Base-by-base conservation (phyloP, 2,329 filamentous ascomycete species). In the Tolypocladium album region DNA sequence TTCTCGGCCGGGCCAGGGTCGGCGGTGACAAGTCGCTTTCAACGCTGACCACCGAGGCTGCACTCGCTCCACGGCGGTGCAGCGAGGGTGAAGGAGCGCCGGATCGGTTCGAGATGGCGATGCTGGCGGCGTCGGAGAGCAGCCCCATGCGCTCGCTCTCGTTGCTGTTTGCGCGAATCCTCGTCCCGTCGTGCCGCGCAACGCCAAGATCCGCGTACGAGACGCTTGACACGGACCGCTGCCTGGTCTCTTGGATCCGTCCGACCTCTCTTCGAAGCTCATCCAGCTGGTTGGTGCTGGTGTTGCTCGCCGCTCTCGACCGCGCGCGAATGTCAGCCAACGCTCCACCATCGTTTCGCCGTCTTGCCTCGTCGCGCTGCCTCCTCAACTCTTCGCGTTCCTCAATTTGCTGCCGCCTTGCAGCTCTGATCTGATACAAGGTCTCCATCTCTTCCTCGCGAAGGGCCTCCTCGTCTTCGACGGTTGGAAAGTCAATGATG, bases 371-470 rank as follows among this genome's bases (percentile, higher is more conserved):
- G 38, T 84, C 78, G 36, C 90, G 81, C 60, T 85, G 78, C 55
- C 83, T 80, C 58, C 90, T 81, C n/a, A 89, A 79, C 64, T 88
- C 86, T 65, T 95, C 90, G 6, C 91, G 86, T 63, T 94, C 91
- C 5, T 85, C 84, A 45, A 88, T 80, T 71, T 95, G 88, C 60
- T 84, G 80, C 58, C 92, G 84, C 59, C 94, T 84, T 22, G 90
- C 86, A 15, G 89, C 71, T 15, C 94, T 87, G 61, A 97, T 93
- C 72, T 96, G 91, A 72, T 96, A 97, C 47, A 97, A 75, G 0
- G 89, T 85, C 63, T 94, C 89, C 94, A 97, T 97, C 72, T 97
- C 90, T 36, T 90, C 85, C 64, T 97, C 92, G 15, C 94, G 83
- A 58, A 91, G 77, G 2, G 76, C 75, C 71, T 96, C 91, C 64